Conservation (phyloP, 2,329 filamentous ascomycete species). For the Aspergillus sp. region DNA sequence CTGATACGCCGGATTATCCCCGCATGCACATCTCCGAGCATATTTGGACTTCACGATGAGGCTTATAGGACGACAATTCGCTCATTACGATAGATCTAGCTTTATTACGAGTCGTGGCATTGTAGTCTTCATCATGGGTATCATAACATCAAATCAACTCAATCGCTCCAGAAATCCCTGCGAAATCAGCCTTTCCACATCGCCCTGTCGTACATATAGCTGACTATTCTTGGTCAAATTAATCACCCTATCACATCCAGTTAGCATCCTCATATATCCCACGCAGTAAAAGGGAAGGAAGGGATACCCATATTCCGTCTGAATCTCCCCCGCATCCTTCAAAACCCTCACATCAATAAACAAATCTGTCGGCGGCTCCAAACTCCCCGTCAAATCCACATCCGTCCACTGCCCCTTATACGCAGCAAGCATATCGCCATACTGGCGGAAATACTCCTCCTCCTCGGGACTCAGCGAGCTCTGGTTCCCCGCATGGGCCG, state of each 20-base stretch:
- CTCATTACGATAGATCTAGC: too few species aligned
- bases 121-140: neutral
- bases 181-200: constrained; percentile 89
- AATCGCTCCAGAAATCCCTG: constrained; percentile 94
- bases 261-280: constrained; percentile 13
- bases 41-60: too few species aligned
- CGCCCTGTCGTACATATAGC: constrained; percentile 91
- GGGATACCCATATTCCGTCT: constrained; percentile 93
- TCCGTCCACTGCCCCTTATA: constrained; percentile 99
- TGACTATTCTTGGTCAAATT: constrained; percentile 97
- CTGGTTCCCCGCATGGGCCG: constrained; percentile 25
- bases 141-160: constrained; percentile 50
- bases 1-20: too few species aligned
- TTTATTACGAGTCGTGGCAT: too few species aligned
- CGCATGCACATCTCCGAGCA: too few species aligned
- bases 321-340: constrained; percentile 96
- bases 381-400: constrained; percentile 86
- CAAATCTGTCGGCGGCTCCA: constrained; percentile 89
- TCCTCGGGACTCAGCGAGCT: constrained; percentile 91
- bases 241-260: constrained; percentile 62
- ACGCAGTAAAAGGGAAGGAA: constrained; percentile 1
- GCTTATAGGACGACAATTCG: too few species aligned
- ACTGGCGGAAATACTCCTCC: constrained; percentile 90
- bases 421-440: constrained; percentile 85
- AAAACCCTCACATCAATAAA: constrained; percentile 96